phyloP scores from a whole-genome alignment of 352 stramenopile species.

The Pythium aristosporum region DNA sequence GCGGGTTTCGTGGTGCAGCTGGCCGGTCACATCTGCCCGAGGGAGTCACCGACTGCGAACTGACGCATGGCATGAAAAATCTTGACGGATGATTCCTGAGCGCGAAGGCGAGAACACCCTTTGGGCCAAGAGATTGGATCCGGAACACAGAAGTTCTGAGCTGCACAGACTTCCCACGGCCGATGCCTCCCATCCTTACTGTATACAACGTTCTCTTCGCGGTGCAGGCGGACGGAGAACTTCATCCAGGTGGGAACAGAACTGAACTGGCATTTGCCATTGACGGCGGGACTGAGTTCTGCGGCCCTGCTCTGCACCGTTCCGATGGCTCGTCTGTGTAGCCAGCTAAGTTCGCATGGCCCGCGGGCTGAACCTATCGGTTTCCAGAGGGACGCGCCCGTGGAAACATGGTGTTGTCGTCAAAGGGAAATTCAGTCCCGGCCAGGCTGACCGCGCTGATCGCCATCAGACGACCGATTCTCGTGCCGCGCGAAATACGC shows the following conservation, averaged over 20 bases:
- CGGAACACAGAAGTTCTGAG: background rate
- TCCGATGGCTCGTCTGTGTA: slow-evolving; percentile 1
- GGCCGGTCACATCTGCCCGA: slow-evolving; percentile 11
- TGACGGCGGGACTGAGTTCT: background rate
- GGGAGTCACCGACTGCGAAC: background rate
- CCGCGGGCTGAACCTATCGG: slow-evolving; percentile 22
- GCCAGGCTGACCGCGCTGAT: background rate
- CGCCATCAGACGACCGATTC: background rate
- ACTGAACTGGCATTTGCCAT: too few species aligned
- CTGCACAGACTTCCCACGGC: too few species aligned
- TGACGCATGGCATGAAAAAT: slow-evolving; percentile 13
- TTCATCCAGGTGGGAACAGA: too few species aligned
- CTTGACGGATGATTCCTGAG: background rate
- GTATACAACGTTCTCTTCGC: too few species aligned
- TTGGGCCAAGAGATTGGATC: background rate
- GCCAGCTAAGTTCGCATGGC: slow-evolving; percentile 22
- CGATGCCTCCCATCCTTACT: too few species aligned
- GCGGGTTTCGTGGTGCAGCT: slow-evolving; percentile 13
- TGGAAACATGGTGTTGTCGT: slow-evolving; percentile 8
- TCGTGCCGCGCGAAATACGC: background rate
- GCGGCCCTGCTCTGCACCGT: background rate
- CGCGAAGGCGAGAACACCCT: background rate
- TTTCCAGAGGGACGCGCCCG: slow-evolving; percentile 18
- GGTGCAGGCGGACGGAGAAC: too few species aligned
- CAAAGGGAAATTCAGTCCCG: slow-evolving; percentile 2